phyloP scores from a whole-genome alignment of 306 rosid genomes.

The Spatholobus suberectus region DNA sequence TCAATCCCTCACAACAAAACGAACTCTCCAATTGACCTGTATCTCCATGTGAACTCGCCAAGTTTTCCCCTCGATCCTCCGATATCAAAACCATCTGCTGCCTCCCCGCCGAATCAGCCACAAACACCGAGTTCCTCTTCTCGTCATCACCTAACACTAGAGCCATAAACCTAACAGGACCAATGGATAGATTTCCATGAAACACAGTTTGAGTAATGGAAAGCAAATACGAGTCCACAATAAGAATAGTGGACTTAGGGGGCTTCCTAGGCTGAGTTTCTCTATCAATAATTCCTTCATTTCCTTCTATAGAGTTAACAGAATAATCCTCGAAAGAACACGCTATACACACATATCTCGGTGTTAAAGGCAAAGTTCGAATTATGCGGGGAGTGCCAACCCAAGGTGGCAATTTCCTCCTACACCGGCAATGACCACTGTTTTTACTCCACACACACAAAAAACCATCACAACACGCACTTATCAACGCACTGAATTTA shows the following conservation, averaged over 20 bases:
- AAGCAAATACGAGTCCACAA: conserved; percentile 82
- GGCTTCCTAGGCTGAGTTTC: conserved; percentile 66
- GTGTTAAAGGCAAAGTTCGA: conserved; percentile 68
- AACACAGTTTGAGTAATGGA: conserved; percentile 74
- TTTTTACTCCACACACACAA: conserved; percentile 93
- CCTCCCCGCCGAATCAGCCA: conserved; percentile 80
- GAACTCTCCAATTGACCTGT: conserved; percentile 52
- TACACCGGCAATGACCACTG: conserved; percentile 88
- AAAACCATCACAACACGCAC: conserved; percentile 89
- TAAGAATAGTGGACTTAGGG: conserved; percentile 68
- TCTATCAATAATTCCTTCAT: conserved; percentile 56
- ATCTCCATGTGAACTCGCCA: conserved; percentile 48
- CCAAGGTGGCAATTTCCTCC: conserved; percentile 95
- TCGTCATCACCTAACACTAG: conserved; percentile 60
- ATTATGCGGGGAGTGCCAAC: conserved; percentile 81
- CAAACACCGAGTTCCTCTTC: conserved; percentile 63
- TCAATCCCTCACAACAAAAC: conserved; percentile 57
- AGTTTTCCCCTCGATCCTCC: conserved; percentile 57
- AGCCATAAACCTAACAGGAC: conserved; percentile 76
- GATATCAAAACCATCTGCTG: conserved; percentile 62
- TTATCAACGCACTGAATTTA: conserved; percentile 67
- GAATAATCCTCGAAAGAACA: conserved; percentile 73
- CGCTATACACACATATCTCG: conserved; percentile 82
- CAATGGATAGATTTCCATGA: conserved; percentile 85
- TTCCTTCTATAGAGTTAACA: conserved; percentile 46